A percentile compares a stretch with the other conserved stretches of the same genome.
These are phyloP conservation scores for Trypanosoma mega DNA, from an alignment of 208 protist species.

Conservation along the genomic window DNA sequence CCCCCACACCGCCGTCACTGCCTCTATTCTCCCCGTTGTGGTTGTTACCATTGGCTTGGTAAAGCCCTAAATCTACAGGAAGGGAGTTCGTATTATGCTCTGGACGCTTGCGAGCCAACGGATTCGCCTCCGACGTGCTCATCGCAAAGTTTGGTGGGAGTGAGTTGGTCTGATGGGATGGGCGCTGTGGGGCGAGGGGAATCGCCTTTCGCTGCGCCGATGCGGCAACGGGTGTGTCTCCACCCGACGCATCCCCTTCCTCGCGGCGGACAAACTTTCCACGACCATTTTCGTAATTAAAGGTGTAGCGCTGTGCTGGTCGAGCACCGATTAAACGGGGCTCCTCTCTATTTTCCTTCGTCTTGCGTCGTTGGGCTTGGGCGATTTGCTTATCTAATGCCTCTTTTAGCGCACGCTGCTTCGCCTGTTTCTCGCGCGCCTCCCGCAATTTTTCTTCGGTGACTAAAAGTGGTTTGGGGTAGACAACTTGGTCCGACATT, in stretches of 20 bases:
- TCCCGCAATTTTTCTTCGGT: constrained; percentile 67
- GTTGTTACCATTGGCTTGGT: background rate
- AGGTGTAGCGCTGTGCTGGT: constrained; percentile 39
- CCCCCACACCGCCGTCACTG: too few species aligned
- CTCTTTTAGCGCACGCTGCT: constrained; percentile 57
- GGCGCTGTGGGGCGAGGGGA: background rate
- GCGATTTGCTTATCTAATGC: constrained; percentile 73
- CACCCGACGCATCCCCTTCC: background rate
- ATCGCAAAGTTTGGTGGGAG: constrained; percentile 57
- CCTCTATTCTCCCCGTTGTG: background rate
- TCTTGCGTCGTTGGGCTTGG: constrained; percentile 29
- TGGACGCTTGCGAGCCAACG: constrained; percentile 17
- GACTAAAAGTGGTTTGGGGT: constrained; percentile 47
- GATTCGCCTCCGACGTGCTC: constrained; percentile 26
- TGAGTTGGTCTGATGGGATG: constrained; percentile 54
- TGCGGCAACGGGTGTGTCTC: background rate
- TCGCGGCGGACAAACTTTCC: constrained; percentile 33
- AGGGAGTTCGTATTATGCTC: constrained; percentile 68
- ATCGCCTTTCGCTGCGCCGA: constrained; percentile 1
- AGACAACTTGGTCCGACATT: constrained; percentile 43
- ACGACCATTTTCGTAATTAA: constrained; percentile 45
- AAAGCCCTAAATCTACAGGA: constrained; percentile 51
- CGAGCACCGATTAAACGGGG: background rate
- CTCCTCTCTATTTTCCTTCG: constrained; percentile 19
- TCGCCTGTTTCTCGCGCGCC: constrained; percentile 53